Evolutionary conservation across 208 protist species (phyloP), one percentile per base, ranked within the genome.

Genomic region (Wallacemonas sp.): DNA sequence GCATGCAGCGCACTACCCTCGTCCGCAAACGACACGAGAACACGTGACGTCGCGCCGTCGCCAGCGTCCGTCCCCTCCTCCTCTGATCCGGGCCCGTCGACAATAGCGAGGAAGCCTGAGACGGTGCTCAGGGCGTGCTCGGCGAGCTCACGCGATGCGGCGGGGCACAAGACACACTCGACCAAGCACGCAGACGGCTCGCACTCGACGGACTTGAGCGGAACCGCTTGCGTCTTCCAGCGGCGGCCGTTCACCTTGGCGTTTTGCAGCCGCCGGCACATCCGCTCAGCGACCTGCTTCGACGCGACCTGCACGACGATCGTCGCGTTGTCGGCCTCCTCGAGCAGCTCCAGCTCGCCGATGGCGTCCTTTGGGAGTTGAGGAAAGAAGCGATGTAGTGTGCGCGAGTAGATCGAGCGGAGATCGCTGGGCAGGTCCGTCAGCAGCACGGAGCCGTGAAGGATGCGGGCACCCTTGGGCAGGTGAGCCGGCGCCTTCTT

Each of bases 1-100:
- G 90, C 87, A 67, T 95, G 83, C 26, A 93, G 70, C 8, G 87
- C 87, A 57, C 83, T 85, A 2, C 87, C 90, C 64, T 95, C 90
- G 61, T 95, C 83, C 43, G 80, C 84, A 68, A 95, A 95, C 3
- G 85, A 87, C 4, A 74, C 87, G 9, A 95, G 56, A 9, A 74
- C 4, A 4, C 47, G n/a, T 27, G 58, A 30, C 16, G 24, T 30
- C 1, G 24, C 19, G 16, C 61, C 26, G 9, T 16, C n/a, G 2
- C 11, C 70, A 47, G 30, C 39, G 23, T 5, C 39, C 17, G 17
- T 23, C 34, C 41, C 39, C 24, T 32, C 46, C 30, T 33, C 66
- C 21, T 68, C 67, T 16, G 5, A 26, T 14, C 76, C 68, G 12
- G 73, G 69, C 1, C 58, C 54, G 43, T 81, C 76, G 8, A 79